A percentile compares a stretch with the other conserved stretches of the same genome.
phyloP scores from a whole-genome alignment of 169 alveolate genomes.

The Eimeria mitis region DNA sequence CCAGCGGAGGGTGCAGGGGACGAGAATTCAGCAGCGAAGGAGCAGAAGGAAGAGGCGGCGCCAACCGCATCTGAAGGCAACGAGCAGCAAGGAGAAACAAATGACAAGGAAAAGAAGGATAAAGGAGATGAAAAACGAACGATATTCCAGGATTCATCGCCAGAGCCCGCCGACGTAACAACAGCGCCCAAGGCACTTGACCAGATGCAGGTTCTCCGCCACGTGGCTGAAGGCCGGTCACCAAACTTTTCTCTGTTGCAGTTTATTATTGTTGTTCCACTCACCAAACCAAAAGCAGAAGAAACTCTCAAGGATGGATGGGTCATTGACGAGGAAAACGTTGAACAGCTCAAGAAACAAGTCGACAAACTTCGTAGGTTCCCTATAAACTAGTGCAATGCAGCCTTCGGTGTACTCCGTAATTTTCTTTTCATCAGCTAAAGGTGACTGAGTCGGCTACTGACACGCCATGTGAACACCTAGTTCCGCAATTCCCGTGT shows the following conservation, averaged over 20 bases:
- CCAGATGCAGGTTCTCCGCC: constrained; percentile 23
- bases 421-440: not conserved
- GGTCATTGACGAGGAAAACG: not conserved
- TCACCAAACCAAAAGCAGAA: constrained; percentile 4
- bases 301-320: constrained; percentile 55
- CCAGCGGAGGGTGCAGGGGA: not conserved
- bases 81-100: not conserved
- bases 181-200: constrained; percentile 26
- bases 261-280: constrained; percentile 7
- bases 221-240: constrained; percentile 35
- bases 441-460: not conserved
- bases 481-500: not conserved
- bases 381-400: not conserved
- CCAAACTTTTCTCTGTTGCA: constrained; percentile 14
- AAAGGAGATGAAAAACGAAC: not conserved
- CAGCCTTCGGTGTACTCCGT: not conserved
- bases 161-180: not conserved
- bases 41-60: not conserved
- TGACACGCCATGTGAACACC: not conserved
- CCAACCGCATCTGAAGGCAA: not conserved
- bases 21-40: not conserved
- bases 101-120: constrained; percentile 3
- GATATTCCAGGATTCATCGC: constrained; percentile 2
- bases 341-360: not conserved
- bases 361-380: constrained; percentile 43